A percentile compares a stretch with the other conserved stretches of the same genome.
phyloP scores from a whole-genome alignment of 805 yeast genomes.

The Phaffomyces thermotolerans region DNA sequence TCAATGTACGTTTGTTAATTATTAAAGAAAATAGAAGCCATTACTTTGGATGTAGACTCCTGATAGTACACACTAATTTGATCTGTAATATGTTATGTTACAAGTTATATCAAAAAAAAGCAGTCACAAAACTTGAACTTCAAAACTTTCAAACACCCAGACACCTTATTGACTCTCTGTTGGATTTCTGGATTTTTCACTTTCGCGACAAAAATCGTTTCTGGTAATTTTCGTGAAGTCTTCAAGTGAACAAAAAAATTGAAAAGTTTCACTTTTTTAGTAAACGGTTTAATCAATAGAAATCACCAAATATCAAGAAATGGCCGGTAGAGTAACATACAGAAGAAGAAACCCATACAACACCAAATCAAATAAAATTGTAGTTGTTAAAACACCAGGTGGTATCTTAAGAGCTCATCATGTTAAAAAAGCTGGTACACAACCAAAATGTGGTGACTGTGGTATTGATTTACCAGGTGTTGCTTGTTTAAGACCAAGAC shows the following conservation, averaged over 20 bases:
- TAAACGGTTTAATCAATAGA: background rate
- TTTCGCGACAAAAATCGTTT: background rate
- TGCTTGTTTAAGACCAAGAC: constrained; percentile 95
- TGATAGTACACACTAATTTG: background rate
- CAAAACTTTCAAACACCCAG: background rate
- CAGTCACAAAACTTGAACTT: constrained; percentile 8
- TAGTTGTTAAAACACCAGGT: constrained; percentile 99
- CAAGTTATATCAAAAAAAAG: too few species aligned
- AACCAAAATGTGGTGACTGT: constrained; percentile 81
- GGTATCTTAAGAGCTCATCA: constrained; percentile 98
- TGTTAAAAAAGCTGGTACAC: constrained; percentile 79
- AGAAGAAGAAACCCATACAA: constrained; percentile 99
- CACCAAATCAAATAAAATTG: constrained; percentile 99
- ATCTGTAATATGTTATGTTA: too few species aligned
- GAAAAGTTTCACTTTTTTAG: background rate
- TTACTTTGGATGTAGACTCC: background rate
- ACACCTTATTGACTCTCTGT: background rate
- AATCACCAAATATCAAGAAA: constrained; percentile 29
- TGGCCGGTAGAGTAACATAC: constrained; percentile 99
- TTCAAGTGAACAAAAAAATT: background rate
- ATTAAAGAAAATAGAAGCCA: constrained; percentile 2
- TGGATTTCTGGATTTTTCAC: background rate
- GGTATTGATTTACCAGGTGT: constrained; percentile 78
- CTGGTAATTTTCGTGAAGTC: background rate
- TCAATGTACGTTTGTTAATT: constrained; percentile 24